phyloP scores from a whole-genome alignment of 495 filamentous ascomycete genomes.

The Pyrenula massariospora region DNA sequence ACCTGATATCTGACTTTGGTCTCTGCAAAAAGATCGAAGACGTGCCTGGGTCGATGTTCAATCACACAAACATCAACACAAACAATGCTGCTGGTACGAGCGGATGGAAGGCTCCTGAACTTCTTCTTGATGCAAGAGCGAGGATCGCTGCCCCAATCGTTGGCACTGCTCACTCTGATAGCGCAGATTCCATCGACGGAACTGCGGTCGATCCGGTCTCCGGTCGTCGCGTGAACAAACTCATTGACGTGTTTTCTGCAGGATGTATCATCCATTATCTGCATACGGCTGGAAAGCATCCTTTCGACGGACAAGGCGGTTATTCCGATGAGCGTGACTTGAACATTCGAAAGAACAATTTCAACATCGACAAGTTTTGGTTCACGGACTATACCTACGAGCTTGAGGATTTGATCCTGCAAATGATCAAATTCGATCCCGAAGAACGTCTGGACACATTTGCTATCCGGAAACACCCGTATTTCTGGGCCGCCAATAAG shows the following conservation, averaged over 20 bases:
- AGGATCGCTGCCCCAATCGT: slow-evolving; percentile 12
- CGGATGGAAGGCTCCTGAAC: slow-evolving; percentile 91
- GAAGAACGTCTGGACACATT: slow-evolving; percentile 58
- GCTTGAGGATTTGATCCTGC: slow-evolving; percentile 70
- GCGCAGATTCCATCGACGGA: slow-evolving; percentile 34
- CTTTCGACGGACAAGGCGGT: slow-evolving; percentile 84
- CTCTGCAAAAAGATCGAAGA: slow-evolving; percentile 97
- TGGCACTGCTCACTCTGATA: slow-evolving; percentile 36
- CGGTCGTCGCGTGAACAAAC: slow-evolving; percentile 75
- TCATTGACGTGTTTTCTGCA: slow-evolving; percentile 93
- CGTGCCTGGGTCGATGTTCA: slow-evolving; percentile 82
- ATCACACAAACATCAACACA: not conserved
- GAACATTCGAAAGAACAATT: slow-evolving; percentile 83
- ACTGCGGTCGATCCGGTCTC: slow-evolving; percentile 49
- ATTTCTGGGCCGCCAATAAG: slow-evolving; percentile 88
- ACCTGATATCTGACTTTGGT: slow-evolving; percentile 95
- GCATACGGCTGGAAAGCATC: slow-evolving; percentile 80
- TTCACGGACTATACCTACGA: slow-evolving; percentile 77
- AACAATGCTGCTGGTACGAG: slow-evolving; percentile 78
- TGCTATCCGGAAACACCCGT: slow-evolving; percentile 79
- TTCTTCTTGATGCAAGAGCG: slow-evolving; percentile 69
- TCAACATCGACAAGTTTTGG: slow-evolving; percentile 57
- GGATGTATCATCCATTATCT: slow-evolving; percentile 97
- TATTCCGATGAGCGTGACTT: slow-evolving; percentile 73
- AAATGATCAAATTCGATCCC: slow-evolving; percentile 69